Evolutionary conservation across 2,329 filamentous ascomycete genomes (phyloP), one percentile per base, ranked within the genome.

Genomic region (Trichocomaceae sp.): DNA sequence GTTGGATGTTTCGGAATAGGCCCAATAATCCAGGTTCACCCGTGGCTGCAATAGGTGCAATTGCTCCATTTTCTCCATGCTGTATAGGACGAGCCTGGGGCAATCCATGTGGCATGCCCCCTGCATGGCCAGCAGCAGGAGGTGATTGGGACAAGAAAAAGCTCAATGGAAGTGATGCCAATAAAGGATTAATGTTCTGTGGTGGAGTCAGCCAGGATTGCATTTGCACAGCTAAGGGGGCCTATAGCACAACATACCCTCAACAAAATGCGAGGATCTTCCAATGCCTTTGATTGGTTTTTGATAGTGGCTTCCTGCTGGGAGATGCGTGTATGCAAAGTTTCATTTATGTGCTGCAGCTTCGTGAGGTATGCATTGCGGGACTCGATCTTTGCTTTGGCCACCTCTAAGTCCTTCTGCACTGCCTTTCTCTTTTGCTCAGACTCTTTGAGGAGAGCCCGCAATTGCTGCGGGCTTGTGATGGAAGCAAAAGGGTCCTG

Each of bases 231-330:
- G 17, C 10, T 49, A 26, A 22, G 19, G 20, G 20, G 19, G 12
- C 39, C 12, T 20, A 33, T 26, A 19, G 19, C 5, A 44, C 47
- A 47, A 47, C 56, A 48, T 59, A 55, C 15, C 19, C 52, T 33
- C 39, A 58, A 20, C 9, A 42, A 37, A n/a, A n/a, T n/a, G 13
- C 58, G 54, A 17, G 63, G 63, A 44, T 66, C 60, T 20, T 64
- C 60, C 31, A 68, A 66, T 0, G 64, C 61, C 52, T 59, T 63
- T 46, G 63, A 66, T 47, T 65, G 62, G n/a, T 61, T 62, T 13
- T 48, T 58, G n/a, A 68, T 64, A 0, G 63, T 64, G 3, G 52
- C 31, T 44, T 61, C 61, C 52, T 66, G 63, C 48, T 58, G 62
- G 19, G 55, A 23, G 8, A 66, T 47, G 3, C 62, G 50, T 0